Evolutionary conservation across 2,329 filamentous ascomycete genomes (phyloP).

Genomic region (Arthrobotrys iridis): DNA sequence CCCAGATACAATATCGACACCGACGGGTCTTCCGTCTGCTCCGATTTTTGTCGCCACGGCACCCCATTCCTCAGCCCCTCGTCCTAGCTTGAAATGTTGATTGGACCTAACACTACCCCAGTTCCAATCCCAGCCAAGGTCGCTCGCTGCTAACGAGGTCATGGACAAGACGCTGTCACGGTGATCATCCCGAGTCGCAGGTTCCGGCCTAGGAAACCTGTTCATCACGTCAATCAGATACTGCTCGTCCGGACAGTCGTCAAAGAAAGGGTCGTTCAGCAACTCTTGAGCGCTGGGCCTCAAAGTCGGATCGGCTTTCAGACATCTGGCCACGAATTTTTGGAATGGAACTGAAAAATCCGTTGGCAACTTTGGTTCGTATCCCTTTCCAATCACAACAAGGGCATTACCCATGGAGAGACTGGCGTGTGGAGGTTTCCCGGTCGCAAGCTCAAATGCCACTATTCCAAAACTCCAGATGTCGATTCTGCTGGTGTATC

Average conservation of each 20-base stretch:
- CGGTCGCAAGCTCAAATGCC: conserved; percentile 86
- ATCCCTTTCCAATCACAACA: conserved; percentile 88
- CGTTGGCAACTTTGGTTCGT: conserved; percentile 84
- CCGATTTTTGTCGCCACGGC: neutral
- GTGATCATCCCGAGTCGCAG: neutral
- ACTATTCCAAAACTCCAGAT: conserved; percentile 95
- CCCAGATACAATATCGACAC: neutral
- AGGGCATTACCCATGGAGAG: conserved; percentile 94
- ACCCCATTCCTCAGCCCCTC: neutral
- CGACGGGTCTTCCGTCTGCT: neutral
- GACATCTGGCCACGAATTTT: conserved; percentile 88
- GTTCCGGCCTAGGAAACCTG: neutral
- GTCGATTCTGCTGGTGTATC: conserved; percentile 87
- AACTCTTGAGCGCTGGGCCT: conserved; percentile 23
- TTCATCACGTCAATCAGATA: neutral
- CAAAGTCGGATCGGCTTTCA: conserved; percentile 72
- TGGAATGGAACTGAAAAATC: conserved; percentile 86
- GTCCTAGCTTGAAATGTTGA: neutral
- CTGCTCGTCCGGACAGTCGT: conserved; percentile 3
- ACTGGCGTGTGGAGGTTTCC: conserved; percentile 85
- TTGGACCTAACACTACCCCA: conserved; percentile 12
- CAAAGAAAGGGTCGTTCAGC: conserved; percentile 23
- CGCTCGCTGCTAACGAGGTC: neutral
- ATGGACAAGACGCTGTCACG: neutral
- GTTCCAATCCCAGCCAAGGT: conserved; percentile 15